Percentiles rank a stretch among this genome's conserved stretches.
Evolutionary conservation across 2,329 filamentous ascomycete genomes (phyloP).

Genomic region (Aquanectria penicillioides): DNA sequence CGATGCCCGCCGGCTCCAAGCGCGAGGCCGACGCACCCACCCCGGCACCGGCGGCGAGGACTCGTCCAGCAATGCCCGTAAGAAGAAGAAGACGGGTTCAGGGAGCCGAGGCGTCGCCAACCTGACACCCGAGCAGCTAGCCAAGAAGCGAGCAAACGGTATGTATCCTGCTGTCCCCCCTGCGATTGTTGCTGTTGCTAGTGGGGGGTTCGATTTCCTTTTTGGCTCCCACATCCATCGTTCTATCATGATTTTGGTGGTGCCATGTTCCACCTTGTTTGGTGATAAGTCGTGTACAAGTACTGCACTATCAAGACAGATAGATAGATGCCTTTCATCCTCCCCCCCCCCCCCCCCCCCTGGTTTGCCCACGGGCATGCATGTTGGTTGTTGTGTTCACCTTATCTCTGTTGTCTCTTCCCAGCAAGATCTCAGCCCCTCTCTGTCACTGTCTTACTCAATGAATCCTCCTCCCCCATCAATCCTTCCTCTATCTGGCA

Average conservation of each 20-base stretch:
- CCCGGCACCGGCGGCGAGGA: slow-evolving; percentile 35
- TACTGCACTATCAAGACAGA: too few relatives aligned
- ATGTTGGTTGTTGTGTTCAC: too few relatives aligned
- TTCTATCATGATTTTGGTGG: too few relatives aligned
- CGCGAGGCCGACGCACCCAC: slow-evolving; percentile 37
- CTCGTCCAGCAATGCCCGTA: slow-evolving; percentile 40
- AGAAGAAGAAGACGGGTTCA: slow-evolving; percentile 58
- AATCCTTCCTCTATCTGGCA: slow-evolving; percentile 1
- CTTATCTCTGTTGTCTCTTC: too few relatives aligned
- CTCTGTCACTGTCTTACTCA: too few relatives aligned
- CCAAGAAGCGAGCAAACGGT: slow-evolving; percentile 72
- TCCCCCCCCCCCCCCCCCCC: too few relatives aligned
- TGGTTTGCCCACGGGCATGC: too few relatives aligned
- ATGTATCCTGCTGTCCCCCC: slow-evolving; percentile 31
- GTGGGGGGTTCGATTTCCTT: not conserved
- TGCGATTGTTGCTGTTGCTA: not conserved
- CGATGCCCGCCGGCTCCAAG: slow-evolving; percentile 18
- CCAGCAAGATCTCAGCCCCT: too few relatives aligned
- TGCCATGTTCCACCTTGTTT: too few relatives aligned
- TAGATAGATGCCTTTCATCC: too few relatives aligned
- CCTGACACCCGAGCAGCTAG: slow-evolving; percentile 78
- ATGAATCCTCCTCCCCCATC: not conserved
- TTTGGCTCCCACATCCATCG: not conserved
- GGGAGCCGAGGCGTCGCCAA: slow-evolving; percentile 66
- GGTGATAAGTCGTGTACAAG: too few relatives aligned